phyloP scores from a whole-genome alignment of 2,329 filamentous ascomycete genomes.

The Fusarium xyrophilum region DNA sequence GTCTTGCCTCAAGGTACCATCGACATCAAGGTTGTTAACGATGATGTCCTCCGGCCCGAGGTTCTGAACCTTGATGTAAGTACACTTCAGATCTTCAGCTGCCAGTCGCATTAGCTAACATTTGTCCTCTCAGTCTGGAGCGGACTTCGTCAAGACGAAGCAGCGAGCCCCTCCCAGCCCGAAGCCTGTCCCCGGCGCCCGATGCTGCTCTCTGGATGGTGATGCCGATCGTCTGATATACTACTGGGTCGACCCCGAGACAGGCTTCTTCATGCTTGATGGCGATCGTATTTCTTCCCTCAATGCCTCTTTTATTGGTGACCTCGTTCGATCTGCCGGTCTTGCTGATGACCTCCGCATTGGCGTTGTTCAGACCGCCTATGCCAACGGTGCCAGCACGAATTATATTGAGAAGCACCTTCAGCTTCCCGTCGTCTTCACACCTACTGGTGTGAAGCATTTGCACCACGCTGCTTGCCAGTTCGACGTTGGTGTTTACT shows the following conservation, averaged over 20 bases:
- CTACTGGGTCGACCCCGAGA: constrained; percentile 86
- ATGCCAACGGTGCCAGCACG: constrained; percentile 95
- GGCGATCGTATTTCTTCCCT: constrained; percentile 97
- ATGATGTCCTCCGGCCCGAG: constrained; percentile 90
- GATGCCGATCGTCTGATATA: constrained; percentile 96
- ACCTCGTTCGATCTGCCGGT: constrained; percentile 81
- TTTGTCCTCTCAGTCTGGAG: constrained; percentile 71
- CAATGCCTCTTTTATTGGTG: constrained; percentile 90
- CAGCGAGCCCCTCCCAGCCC: constrained; percentile 87
- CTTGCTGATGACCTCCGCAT: constrained; percentile 83
- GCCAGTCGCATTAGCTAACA: constrained; percentile 9
- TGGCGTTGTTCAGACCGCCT: constrained; percentile 95
- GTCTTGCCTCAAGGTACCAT: constrained; percentile 76
- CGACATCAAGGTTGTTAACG: constrained; percentile 87
- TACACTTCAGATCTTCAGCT: constrained; percentile 2
- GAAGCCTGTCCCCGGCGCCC: constrained; percentile 75
- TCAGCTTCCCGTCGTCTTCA: constrained; percentile 89
- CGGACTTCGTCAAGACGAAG: constrained; percentile 97
- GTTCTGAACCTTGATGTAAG: constrained; percentile 85
- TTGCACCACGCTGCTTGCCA: constrained; percentile 95
- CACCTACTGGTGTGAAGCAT: constrained; percentile 95
- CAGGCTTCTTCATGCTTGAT: constrained; percentile 89
- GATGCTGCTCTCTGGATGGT: constrained; percentile 91
- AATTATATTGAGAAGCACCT: constrained; percentile 89
- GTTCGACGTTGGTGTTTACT: constrained; percentile 96